Evolutionary conservation across 140 eudicot genomes (phyloP), one percentile per base, ranked within the genome.

Genomic region (Stevia rebaudiana): DNA sequence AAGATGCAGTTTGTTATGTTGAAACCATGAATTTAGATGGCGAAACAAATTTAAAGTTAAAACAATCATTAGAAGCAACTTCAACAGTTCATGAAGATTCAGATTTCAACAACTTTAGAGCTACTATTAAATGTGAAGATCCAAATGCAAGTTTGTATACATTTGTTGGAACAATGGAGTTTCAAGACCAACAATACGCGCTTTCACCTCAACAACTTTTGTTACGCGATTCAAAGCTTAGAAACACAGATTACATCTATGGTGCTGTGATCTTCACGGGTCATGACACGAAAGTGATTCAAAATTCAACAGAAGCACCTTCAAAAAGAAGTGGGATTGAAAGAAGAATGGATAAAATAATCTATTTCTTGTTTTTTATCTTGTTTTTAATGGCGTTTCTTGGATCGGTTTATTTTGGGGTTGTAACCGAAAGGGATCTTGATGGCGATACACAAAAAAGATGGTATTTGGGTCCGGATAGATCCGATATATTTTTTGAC

Each of bases 1-100:
- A 91, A 12, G 98, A 91, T 63, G 87, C 89, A 3, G 69, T 91
- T 3, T 91, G 98, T 81, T 91, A 91, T 49, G 96, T 91, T 21
- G 98, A 91, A 65, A 91, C 98, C 15, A 91, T 88, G 98, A 91
- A 91, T 50, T 90, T 91, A 72, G 98, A 91, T 35, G 98, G 98
- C 3, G 98, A 91, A 70, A 91, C 98, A 37, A 91, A 91, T 78
- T 60, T 91, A 77, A 91, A 91, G 70, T 76, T 91, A 46, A 91
- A 91, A 76, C 98, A 87, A 72, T 88, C 86, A 19, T 74, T 84
- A 51, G 98, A 91, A 3, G 96, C 76, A 54, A 91, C 95, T 65
- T 80, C 92, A 3, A 63, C 74, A 8, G 59, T 87, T 28, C 70
- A 79, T 22, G 88, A 85, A 7, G 98, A 88, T 21, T 56, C 76